Evolutionary conservation across 2,329 filamentous ascomycete species (phyloP).

Genomic region (Neoarthrinium moseri): DNA sequence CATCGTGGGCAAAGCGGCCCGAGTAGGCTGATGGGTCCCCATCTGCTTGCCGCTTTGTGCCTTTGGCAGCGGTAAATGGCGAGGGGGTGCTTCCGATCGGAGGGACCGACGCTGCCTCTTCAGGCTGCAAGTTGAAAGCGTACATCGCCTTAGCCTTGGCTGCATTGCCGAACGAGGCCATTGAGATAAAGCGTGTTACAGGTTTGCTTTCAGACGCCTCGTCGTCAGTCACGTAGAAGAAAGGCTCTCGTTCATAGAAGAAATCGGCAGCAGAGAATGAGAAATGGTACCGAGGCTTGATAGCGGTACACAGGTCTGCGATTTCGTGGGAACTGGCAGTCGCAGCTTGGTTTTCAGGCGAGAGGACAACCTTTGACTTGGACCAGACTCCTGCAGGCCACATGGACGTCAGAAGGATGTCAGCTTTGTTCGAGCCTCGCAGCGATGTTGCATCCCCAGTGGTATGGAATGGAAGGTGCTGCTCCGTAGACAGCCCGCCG

Average conservation of each 20-base stretch:
- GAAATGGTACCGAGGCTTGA: conserved; percentile 94
- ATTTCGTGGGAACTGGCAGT: conserved; percentile 63
- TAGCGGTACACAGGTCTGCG: conserved; percentile 71
- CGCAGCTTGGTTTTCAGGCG: conserved; percentile 48
- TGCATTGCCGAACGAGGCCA: conserved; percentile 75
- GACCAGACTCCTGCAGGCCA: conserved; percentile 77
- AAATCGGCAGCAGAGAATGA: conserved; percentile 62
- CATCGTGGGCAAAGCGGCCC: conserved; percentile 52
- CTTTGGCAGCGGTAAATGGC: conserved; percentile 58
- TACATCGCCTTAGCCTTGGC: conserved; percentile 80
- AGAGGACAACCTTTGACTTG: conserved; percentile 64
- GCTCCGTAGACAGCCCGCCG: conserved; percentile 65
- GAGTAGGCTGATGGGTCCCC: conserved; percentile 45
- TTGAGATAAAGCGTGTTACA: conserved; percentile 86
- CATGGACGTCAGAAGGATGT: conserved; percentile 82
- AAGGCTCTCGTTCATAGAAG: conserved; percentile 91
- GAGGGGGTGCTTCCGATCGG: conserved; percentile 73
- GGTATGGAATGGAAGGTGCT: conserved; percentile 75
- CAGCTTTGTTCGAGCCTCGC: conserved; percentile 72
- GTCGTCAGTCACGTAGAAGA: conserved; percentile 62
- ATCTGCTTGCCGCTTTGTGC: conserved; percentile 56
- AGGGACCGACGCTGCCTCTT: conserved; percentile 57
- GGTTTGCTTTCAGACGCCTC: conserved; percentile 48
- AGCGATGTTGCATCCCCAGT: conserved; percentile 74
- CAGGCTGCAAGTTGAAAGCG: conserved; percentile 70